Percentiles rank a stretch among this genome's conserved stretches.
These are phyloP conservation scores for Fusarium scirpi DNA, from an alignment of 2,329 filamentous ascomycete genomes.

Conservation along the genomic window DNA sequence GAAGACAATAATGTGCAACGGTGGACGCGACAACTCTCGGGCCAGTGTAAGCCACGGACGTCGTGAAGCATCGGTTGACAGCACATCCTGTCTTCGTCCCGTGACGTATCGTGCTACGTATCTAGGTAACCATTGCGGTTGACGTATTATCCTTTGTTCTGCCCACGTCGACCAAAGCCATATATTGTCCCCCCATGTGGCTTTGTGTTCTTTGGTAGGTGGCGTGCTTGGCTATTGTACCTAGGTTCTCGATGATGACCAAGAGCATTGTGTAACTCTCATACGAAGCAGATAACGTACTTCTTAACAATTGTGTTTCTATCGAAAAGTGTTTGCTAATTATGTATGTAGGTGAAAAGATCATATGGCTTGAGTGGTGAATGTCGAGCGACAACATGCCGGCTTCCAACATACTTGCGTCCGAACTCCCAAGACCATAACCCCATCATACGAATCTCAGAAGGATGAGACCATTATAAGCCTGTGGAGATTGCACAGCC, in stretches of 20 bases:
- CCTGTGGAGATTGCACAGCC: no score
- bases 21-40: conserved; percentile 9
- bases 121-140: not conserved
- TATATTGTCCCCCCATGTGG: not conserved
- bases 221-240: not conserved
- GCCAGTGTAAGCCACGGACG: conserved; percentile 19
- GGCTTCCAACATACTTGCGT: not conserved
- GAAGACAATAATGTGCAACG: not conserved
- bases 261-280: not conserved
- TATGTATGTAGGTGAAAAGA: not conserved
- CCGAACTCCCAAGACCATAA: no score
- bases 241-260: not conserved
- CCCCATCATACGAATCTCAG: not conserved
- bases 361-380: not conserved
- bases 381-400: not conserved
- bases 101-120: conserved; percentile 24
- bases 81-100: conserved; percentile 26
- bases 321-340: not conserved
- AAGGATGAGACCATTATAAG: no score
- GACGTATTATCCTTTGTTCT: not conserved
- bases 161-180: not conserved
- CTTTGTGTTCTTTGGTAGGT: not conserved
- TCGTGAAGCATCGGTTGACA: conserved; percentile 27
- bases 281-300: not conserved
- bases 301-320: not conserved